These are phyloP conservation scores for Phytopythium delawarense DNA, from an alignment of 352 stramenopile genomes.

Conservation along the genomic window DNA sequence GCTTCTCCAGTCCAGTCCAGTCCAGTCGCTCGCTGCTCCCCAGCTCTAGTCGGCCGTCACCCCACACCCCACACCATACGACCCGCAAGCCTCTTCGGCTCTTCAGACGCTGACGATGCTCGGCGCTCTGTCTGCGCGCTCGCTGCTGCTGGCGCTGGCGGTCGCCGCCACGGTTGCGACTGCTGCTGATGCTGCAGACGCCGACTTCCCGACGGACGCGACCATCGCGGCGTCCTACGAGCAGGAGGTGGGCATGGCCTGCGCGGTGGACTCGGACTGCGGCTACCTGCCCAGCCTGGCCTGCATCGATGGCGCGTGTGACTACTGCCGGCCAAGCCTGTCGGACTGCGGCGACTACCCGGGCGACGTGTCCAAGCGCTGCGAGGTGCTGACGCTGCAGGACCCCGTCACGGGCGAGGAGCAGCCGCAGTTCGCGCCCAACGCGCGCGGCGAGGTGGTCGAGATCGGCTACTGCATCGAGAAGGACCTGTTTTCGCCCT, in stretches of 20 bases:
- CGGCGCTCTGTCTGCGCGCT: background rate
- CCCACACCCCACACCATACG: too few species aligned
- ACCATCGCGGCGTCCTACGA: constrained; percentile 20
- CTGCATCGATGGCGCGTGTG: constrained; percentile 65
- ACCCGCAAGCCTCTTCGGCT: too few species aligned
- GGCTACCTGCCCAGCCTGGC: constrained; percentile 71
- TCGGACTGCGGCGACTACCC: constrained; percentile 45
- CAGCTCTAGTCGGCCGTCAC: background rate
- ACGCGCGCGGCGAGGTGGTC: constrained; percentile 31
- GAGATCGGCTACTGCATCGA: constrained; percentile 66
- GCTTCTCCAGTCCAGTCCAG: background rate
- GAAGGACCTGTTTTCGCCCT: constrained; percentile 78
- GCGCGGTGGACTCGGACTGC: constrained; percentile 49
- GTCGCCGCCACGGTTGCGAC: background rate
- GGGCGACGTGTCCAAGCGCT: constrained; percentile 60
- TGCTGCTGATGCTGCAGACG: constrained; percentile 8
- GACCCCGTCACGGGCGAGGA: constrained; percentile 32
- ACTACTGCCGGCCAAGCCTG: constrained; percentile 48
- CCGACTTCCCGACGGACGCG: constrained; percentile 1
- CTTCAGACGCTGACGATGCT: background rate
- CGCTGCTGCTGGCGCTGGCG: background rate
- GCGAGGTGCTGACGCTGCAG: constrained; percentile 31
- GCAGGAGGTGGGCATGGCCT: constrained; percentile 41
- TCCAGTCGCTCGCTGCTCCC: background rate
- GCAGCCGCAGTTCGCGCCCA: constrained; percentile 27